These are phyloP conservation scores for Ogataea hybrid DNA, from an alignment of 1,139 yeast genomes.

Conservation along the genomic window DNA sequence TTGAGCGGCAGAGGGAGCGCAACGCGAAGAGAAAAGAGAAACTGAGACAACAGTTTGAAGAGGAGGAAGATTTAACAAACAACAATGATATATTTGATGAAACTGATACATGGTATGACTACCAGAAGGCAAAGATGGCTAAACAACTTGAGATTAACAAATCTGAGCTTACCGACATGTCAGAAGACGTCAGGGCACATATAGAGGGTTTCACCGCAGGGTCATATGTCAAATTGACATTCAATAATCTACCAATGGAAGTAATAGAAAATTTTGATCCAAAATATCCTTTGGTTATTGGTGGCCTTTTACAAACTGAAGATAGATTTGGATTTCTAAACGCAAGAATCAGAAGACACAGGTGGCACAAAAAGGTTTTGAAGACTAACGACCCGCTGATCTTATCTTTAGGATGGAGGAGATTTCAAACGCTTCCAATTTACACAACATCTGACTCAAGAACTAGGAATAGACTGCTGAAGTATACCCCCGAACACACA, in stretches of 20 bases:
- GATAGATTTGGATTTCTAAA: conserved; percentile 91
- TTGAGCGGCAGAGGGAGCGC: conserved; percentile 69
- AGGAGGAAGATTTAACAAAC: conserved; percentile 50
- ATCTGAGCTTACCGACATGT: conserved; percentile 72
- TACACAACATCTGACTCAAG: conserved; percentile 97
- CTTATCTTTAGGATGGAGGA: conserved; percentile 94
- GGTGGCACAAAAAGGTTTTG: conserved; percentile 97
- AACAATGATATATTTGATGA: conserved; percentile 75
- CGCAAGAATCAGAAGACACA: conserved; percentile 93
- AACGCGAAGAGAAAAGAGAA: conserved; percentile 91
- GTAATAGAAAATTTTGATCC: conserved; percentile 86
- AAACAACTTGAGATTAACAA: conserved; percentile 94
- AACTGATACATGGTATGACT: conserved; percentile 94
- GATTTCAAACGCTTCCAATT: conserved; percentile 95
- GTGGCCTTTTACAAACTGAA: conserved; percentile 89
- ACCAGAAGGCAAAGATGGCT: conserved; percentile 95
- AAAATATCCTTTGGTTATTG: conserved; percentile 77
- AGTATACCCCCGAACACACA: conserved; percentile 97
- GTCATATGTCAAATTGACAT: conserved; percentile 86
- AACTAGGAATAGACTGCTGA: conserved; percentile 96
- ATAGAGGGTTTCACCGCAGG: conserved; percentile 96
- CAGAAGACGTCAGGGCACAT: conserved; percentile 66
- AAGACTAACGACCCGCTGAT: conserved; percentile 96
- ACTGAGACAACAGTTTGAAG: conserved; percentile 84
- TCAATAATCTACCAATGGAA: conserved; percentile 85